phyloP scores from a whole-genome alignment of 148 eudicot species.

The Euryodendron excelsum region DNA sequence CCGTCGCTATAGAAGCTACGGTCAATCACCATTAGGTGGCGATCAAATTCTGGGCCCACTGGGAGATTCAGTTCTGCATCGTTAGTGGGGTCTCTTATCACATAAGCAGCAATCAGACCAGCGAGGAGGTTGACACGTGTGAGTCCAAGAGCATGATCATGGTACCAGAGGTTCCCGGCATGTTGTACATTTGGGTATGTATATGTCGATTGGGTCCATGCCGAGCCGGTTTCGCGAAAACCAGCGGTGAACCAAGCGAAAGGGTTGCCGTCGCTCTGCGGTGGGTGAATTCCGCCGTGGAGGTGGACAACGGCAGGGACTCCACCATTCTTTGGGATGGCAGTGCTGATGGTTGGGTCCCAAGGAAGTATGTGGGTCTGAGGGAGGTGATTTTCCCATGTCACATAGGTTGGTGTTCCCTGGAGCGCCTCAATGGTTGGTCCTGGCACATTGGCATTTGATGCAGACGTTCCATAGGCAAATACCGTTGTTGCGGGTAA shows the following conservation, averaged over 20 bases:
- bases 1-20: slow-evolving; percentile 17
- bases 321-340: slow-evolving; percentile 11
- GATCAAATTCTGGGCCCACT: slow-evolving; percentile 12
- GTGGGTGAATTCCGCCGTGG: slow-evolving; percentile 24
- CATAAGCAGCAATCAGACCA: slow-evolving; percentile 17
- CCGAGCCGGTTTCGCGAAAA: slow-evolving; percentile 7
- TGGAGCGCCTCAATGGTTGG: slow-evolving; percentile 20
- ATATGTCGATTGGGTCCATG: neutral
- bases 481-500: slow-evolving; percentile 19
- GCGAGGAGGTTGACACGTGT: slow-evolving; percentile 21
- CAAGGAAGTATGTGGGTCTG: slow-evolving; percentile 19
- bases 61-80: slow-evolving; percentile 9
- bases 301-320: slow-evolving; percentile 25
- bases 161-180: slow-evolving; percentile 19
- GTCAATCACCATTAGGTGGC: slow-evolving; percentile 18
- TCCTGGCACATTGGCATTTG: slow-evolving; percentile 18
- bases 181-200: slow-evolving; percentile 4
- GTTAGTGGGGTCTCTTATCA: neutral
- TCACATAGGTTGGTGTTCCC: slow-evolving; percentile 1
- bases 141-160: slow-evolving; percentile 23
- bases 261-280: neutral
- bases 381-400: slow-evolving; percentile 24
- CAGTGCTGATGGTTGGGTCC: slow-evolving; percentile 18
- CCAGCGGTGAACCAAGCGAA: slow-evolving; percentile 19
- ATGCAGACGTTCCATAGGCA: slow-evolving; percentile 18